phyloP scores from a whole-genome alignment of 1,139 yeast species.

The Candida freyschussii region DNA sequence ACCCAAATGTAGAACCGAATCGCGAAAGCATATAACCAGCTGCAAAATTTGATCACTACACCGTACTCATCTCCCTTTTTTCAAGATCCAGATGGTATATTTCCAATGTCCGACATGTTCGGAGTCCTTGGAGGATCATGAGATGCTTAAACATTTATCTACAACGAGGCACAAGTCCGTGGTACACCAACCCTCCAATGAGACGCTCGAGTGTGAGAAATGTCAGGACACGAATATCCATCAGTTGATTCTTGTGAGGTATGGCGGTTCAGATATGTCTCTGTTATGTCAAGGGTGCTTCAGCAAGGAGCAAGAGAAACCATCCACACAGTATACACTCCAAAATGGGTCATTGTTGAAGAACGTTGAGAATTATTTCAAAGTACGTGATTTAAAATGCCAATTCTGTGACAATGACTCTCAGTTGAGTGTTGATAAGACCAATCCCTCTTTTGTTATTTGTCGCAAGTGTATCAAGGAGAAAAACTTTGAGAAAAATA shows the following conservation, averaged over 20 bases:
- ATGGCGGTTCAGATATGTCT: slow-evolving; percentile 52
- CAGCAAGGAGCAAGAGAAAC: slow-evolving; percentile 38
- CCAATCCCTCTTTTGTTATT: slow-evolving; percentile 27
- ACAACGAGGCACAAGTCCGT: slow-evolving; percentile 52
- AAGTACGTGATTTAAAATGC: slow-evolving; percentile 49
- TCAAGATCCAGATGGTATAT: slow-evolving; percentile 11
- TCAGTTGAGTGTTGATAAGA: slow-evolving; percentile 36
- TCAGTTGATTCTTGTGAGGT: slow-evolving; percentile 45
- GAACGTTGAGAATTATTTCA: slow-evolving; percentile 43
- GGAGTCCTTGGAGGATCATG: slow-evolving; percentile 24
- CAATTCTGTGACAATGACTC: slow-evolving; percentile 38
- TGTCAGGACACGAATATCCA: slow-evolving; percentile 54
- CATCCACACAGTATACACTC: slow-evolving; percentile 47
- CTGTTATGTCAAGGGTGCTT: slow-evolving; percentile 47
- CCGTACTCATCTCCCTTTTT: neutral
- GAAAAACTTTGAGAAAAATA: slow-evolving; percentile 20
- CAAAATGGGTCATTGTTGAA: slow-evolving; percentile 51
- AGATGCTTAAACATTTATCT: slow-evolving; percentile 43
- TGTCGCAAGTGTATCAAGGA: slow-evolving; percentile 41
- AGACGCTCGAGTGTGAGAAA: slow-evolving; percentile 49
- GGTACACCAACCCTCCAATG: slow-evolving; percentile 31
- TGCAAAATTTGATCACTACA: too few relatives aligned
- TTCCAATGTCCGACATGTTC: slow-evolving; percentile 30
- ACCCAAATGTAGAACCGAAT: neutral
- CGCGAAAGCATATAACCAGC: too few relatives aligned